These are phyloP conservation scores for Psidium guajava DNA, from an alignment of 345 rosid species.

Conservation along the genomic window DNA sequence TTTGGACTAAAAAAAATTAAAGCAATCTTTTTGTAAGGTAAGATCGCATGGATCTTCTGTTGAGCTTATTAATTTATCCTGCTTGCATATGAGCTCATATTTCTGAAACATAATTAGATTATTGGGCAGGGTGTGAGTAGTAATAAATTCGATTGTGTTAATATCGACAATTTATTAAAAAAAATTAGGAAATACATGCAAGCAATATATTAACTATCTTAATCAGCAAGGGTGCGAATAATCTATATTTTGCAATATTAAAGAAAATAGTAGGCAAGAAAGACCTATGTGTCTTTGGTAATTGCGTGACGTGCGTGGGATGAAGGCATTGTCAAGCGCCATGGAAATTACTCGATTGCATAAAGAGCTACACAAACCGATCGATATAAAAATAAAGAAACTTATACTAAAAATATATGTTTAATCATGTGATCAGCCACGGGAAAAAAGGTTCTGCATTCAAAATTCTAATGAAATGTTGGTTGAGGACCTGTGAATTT, in stretches of 20 bases:
- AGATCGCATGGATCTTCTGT: background rate
- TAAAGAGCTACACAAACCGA: background rate
- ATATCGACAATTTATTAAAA: background rate
- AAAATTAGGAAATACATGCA: background rate
- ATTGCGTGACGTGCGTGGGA: background rate
- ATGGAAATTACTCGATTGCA: background rate
- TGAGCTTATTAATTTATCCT: background rate
- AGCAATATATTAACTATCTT: background rate
- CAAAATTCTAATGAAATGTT: background rate
- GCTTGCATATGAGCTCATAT: background rate
- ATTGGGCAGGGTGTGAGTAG: background rate
- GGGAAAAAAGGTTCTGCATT: background rate
- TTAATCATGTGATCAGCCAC: background rate
- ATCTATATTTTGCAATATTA: background rate
- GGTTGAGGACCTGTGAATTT: background rate
- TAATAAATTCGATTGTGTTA: background rate
- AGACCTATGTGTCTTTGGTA: background rate
- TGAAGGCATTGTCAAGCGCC: background rate
- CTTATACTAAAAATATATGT: background rate
- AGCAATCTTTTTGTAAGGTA: background rate
- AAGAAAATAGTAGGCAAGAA: background rate
- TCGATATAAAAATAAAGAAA: background rate
- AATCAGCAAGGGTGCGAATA: background rate
- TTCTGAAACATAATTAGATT: background rate
- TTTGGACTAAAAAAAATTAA: background rate